Evolutionary conservation across 2,329 filamentous ascomycete genomes (phyloP).

Genomic region (Cercospora sesami): DNA sequence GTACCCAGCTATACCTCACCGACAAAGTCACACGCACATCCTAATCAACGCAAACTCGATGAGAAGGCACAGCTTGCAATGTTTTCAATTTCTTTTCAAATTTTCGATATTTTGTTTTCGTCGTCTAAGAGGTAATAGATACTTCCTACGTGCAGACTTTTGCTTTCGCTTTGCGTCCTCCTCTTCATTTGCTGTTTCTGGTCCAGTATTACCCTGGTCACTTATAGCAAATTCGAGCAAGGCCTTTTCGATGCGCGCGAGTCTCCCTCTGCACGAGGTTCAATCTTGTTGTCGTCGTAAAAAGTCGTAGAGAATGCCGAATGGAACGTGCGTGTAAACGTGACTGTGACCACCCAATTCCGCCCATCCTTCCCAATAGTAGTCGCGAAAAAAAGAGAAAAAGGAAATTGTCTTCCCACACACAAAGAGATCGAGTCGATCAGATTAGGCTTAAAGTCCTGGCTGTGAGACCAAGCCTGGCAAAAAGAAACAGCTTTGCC

Average conservation of each 20-base stretch:
- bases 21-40: background rate
- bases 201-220: slow-evolving; percentile 19
- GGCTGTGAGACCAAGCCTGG: slow-evolving; percentile 9
- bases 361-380: background rate
- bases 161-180: background rate
- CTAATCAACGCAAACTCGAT: too few species aligned
- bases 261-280: background rate
- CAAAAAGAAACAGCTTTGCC: background rate
- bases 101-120: background rate
- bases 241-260: background rate
- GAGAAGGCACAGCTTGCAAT: too few species aligned
- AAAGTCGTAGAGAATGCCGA: slow-evolving; percentile 27
- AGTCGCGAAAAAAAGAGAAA: background rate
- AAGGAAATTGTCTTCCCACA: slow-evolving; percentile 5
- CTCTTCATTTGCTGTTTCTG: background rate
- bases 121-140: background rate
- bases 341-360: slow-evolving; percentile 11
- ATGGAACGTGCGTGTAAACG: slow-evolving; percentile 9
- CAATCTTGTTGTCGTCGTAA: slow-evolving; percentile 19
- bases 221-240: slow-evolving; percentile 6
- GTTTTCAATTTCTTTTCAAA: background rate
- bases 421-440: slow-evolving; percentile 16
- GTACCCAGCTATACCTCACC: background rate
- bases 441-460: slow-evolving; percentile 24
- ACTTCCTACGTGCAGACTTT: background rate